Evolutionary conservation across 148 eudicot species (phyloP), one percentile per base, ranked within the genome.

Genomic region (Silene conica): DNA sequence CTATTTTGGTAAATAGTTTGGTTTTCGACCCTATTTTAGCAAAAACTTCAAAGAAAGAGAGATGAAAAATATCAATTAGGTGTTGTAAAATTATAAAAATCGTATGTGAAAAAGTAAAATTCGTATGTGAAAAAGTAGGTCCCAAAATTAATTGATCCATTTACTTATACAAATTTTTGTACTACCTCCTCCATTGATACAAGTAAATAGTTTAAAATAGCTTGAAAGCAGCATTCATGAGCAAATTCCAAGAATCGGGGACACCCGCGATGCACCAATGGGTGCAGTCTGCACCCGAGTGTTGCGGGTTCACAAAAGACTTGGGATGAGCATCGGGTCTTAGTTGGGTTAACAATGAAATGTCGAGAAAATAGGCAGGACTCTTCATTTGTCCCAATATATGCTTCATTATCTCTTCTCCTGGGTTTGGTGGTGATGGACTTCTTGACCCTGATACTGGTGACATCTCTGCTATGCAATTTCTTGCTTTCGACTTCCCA

Each of bases 261-360:
- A 79, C 77, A 18, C 85, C 85, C 56, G 79, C 73, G 20, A 82
- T 10, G 22, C 85, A 82, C 82, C 80, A 82, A 65, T 82, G 80
- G 28, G 77, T 76, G 80, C 85, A 82, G 26, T 82, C 85, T 0
- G 46, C 46, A 14, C 82, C 74, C 2, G 72, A 62, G n/a, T 71
- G 77, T 8, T 28, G 11, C 10, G 74, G 63, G 28, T 72, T 34
- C 9, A 22, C 16, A 45, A 67, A 79, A 34, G 26, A 0, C 15
- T 75, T 70, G 43, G 85, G 82, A 72, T 82, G 85, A 5, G 85
- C 85, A 63, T 82, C 82, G 20, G 82, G 82, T 23, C 85, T 76
- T 43, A 79, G 57, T 46, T 78, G 71, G 25, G 85, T 19, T 25
- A 76, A 13, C 25, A 79, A 31, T 6, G 82, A 78, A 0, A 82